Evolutionary conservation across 805 yeast genomes (phyloP).

Genomic region (Sugiyamaella americana): DNA sequence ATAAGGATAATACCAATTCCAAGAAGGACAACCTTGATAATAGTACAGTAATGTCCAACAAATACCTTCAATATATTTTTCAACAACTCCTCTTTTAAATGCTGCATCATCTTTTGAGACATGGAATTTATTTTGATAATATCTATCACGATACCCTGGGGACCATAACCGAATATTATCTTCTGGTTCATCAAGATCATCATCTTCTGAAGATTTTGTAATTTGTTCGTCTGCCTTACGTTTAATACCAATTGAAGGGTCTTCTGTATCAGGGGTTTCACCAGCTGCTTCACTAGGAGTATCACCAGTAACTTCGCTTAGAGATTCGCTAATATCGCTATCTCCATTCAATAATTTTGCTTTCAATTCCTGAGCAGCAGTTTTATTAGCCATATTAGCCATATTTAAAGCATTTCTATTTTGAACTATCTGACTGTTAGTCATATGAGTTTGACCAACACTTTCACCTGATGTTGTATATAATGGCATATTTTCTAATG

Average conservation of each 20-base stretch:
- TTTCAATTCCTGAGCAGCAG: slow-evolving; percentile 58
- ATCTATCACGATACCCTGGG: slow-evolving; percentile 79
- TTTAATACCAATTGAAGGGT: slow-evolving; percentile 6
- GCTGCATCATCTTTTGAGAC: slow-evolving; percentile 43
- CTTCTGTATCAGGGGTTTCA: slow-evolving; percentile 14
- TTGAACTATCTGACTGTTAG: slow-evolving; percentile 65
- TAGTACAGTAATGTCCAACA: slow-evolving; percentile 94
- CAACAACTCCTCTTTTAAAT: slow-evolving; percentile 53
- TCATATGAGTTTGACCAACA: slow-evolving; percentile 60
- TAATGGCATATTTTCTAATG: slow-evolving; percentile 67
- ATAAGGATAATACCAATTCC: slow-evolving; percentile 97
- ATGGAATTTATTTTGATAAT: slow-evolving; percentile 70
- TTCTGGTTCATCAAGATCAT: slow-evolving; percentile 26
- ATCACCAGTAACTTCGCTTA: slow-evolving; percentile 11
- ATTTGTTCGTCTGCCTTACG: slow-evolving; percentile 11
- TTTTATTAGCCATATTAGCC: slow-evolving; percentile 65
- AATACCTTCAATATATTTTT: slow-evolving; percentile 83
- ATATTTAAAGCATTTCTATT: slow-evolving; percentile 55
- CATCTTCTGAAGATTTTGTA: slow-evolving; percentile 12
- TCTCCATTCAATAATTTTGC: slow-evolving; percentile 29
- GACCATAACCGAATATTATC: slow-evolving; percentile 54
- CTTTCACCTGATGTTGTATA: slow-evolving; percentile 69
- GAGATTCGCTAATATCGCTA: slow-evolving; percentile 1
- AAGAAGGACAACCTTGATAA: slow-evolving; percentile 96
- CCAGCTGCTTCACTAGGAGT: slow-evolving; percentile 10